Percentiles rank a stretch among this genome's conserved stretches.
These are phyloP conservation scores for Aspergillus bridgeri DNA, from an alignment of 495 filamentous ascomycete genomes.

Conservation along the genomic window DNA sequence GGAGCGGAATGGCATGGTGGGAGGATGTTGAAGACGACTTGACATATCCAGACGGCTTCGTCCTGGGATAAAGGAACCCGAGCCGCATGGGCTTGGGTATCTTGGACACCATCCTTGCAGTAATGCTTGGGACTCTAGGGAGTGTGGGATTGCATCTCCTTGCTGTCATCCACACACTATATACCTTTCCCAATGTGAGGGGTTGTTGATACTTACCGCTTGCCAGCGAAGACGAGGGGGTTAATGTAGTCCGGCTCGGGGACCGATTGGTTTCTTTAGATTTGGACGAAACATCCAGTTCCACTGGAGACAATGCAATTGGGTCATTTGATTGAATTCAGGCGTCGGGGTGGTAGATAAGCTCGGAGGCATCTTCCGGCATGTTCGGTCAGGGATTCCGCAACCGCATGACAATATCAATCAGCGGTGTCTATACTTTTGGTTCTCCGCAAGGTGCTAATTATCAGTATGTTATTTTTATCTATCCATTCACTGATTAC, in stretches of 20 bases:
- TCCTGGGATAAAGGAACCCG: not conserved
- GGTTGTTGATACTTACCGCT: conserved; percentile 2
- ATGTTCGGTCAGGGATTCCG: conserved; percentile 9
- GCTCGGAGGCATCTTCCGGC: conserved; percentile 4
- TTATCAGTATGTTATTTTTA: not conserved
- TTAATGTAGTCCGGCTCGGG: not conserved
- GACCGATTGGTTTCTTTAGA: conserved; percentile 5
- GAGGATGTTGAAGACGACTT: not conserved
- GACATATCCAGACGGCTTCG: not conserved
- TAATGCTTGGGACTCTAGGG: not conserved
- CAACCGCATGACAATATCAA: not conserved
- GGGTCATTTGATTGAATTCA: not conserved
- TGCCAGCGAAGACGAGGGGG: not conserved
- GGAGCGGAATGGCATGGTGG: not conserved
- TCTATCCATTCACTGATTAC: not conserved
- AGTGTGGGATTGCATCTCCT: not conserved
- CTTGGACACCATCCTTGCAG: conserved; percentile 9
- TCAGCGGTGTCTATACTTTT: too few relatives aligned
- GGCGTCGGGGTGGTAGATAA: not conserved
- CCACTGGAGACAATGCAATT: not conserved
- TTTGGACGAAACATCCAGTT: not conserved
- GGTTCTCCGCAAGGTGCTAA: not conserved
- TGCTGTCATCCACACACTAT: conserved; percentile 4
- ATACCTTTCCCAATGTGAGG: conserved; percentile 14
- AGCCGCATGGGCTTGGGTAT: conserved; percentile 8